Evolutionary conservation across 768 basidiomycete genomes (phyloP).

Genomic region (Lentinula boryana): DNA sequence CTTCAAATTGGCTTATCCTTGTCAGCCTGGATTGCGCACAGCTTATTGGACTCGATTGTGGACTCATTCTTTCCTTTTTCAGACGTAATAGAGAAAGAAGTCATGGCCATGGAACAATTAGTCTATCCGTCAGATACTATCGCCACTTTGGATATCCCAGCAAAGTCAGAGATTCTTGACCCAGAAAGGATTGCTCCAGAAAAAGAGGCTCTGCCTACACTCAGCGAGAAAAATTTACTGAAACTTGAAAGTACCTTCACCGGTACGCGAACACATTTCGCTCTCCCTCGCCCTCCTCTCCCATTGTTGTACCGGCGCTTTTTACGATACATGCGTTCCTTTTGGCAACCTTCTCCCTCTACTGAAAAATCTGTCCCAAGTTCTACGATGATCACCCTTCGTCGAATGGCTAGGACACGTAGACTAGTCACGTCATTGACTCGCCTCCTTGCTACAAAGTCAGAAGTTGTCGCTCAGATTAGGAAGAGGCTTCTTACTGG

Average conservation of each 20-base stretch:
- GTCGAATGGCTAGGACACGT: constrained; percentile 75
- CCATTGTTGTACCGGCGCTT: constrained; percentile 29
- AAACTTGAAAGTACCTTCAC: background rate
- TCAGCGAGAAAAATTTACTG: constrained; percentile 1
- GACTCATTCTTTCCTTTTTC: constrained; percentile 89
- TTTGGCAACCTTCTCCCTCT: background rate
- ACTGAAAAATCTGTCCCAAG: background rate
- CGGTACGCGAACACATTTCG: constrained; percentile 5
- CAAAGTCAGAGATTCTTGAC: background rate
- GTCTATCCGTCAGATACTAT: constrained; percentile 37
- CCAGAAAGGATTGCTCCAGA: background rate
- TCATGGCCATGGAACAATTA: constrained; percentile 68
- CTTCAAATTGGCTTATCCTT: background rate
- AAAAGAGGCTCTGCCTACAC: constrained; percentile 1
- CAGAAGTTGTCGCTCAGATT: constrained; percentile 74
- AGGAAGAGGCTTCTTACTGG: constrained; percentile 62
- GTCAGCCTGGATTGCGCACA: constrained; percentile 91
- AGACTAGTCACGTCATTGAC: constrained; percentile 74
- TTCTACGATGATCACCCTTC: constrained; percentile 44
- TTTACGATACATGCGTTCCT: constrained; percentile 24
- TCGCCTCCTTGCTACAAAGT: constrained; percentile 73
- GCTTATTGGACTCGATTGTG: constrained; percentile 87
- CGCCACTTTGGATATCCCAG: background rate
- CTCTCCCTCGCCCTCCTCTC: constrained; percentile 23
- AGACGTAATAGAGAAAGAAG: constrained; percentile 75